Percentiles rank a stretch among this genome's conserved stretches.
phyloP scores from a whole-genome alignment of 805 yeast genomes.

The Zygosaccharomyces bisporus region DNA sequence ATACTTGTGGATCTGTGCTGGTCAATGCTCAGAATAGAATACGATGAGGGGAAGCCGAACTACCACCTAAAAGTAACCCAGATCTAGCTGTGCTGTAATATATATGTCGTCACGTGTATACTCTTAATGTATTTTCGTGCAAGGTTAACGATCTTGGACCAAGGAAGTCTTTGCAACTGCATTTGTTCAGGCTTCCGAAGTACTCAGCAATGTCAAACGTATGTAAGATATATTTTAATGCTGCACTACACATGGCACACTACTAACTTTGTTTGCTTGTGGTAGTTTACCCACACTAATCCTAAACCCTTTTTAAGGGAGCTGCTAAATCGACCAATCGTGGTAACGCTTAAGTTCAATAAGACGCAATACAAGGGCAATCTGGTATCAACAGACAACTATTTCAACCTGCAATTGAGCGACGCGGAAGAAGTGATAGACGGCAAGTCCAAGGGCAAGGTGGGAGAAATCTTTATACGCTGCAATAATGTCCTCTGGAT shows the following conservation, averaged over 20 bases:
- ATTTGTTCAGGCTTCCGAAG: not conserved
- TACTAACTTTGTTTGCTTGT: slow-evolving; percentile 16
- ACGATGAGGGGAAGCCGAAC: slow-evolving; percentile 43
- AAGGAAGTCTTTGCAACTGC: not conserved
- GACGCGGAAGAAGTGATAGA: slow-evolving; percentile 53
- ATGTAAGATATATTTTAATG: slow-evolving; percentile 3
- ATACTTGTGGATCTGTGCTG: slow-evolving; percentile 74
- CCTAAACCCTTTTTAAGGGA: slow-evolving; percentile 89
- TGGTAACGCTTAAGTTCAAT: slow-evolving; percentile 86
- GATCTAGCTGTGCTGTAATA: slow-evolving; percentile 30
- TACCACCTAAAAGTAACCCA: slow-evolving; percentile 48
- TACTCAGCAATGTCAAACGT: not conserved
- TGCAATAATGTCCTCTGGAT: slow-evolving; percentile 79
- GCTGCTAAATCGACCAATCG: slow-evolving; percentile 63
- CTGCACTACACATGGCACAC: not conserved
- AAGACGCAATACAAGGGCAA: slow-evolving; percentile 81
- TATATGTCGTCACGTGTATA: slow-evolving; percentile 3
- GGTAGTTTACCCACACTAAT: slow-evolving; percentile 57
- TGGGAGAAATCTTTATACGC: slow-evolving; percentile 80
- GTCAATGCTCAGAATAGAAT: slow-evolving; percentile 71
- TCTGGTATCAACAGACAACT: slow-evolving; percentile 77
- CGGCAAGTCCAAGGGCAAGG: slow-evolving; percentile 46
- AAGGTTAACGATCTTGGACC: not conserved
- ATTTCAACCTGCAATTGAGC: slow-evolving; percentile 81
- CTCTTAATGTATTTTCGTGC: not conserved